Evolutionary conservation across 768 basidiomycete genomes (phyloP).

Genomic region (Pulveroboletus sp.): DNA sequence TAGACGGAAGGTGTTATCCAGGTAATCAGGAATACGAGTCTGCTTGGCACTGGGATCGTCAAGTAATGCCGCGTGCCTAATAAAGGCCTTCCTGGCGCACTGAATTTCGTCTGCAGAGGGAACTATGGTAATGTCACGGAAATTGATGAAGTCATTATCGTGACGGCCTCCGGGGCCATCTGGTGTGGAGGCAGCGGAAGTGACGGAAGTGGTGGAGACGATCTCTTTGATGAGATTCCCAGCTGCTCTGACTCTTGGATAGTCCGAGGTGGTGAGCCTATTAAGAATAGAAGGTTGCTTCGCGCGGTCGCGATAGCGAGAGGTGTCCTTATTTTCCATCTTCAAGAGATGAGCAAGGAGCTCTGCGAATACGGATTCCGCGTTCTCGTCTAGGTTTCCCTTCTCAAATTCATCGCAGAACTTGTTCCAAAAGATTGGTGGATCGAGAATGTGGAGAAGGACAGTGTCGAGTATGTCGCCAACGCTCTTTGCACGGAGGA

Average conservation of each 20-base stretch:
- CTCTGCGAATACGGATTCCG: constrained; percentile 42
- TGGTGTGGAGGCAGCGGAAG: constrained; percentile 14
- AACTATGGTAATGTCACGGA: constrained; percentile 58
- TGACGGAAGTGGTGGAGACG: constrained; percentile 25
- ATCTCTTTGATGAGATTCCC: constrained; percentile 42
- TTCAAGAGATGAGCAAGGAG: constrained; percentile 49
- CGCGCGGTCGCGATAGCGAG: constrained; percentile 39
- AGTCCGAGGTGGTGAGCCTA: constrained; percentile 22
- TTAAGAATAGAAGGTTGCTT: constrained; percentile 30
- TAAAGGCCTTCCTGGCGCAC: constrained; percentile 44
- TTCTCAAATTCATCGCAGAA: constrained; percentile 36
- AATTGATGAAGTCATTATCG: constrained; percentile 65
- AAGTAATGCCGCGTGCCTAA: constrained; percentile 43
- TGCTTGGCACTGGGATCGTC: constrained; percentile 41
- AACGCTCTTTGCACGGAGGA: constrained; percentile 38
- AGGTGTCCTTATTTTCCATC: constrained; percentile 34
- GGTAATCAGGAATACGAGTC: constrained; percentile 43
- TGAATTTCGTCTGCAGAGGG: constrained; percentile 60
- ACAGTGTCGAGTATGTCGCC: constrained; percentile 38
- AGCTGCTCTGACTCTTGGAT: constrained; percentile 24
- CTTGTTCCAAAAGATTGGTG: constrained; percentile 49
- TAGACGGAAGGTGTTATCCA: constrained; percentile 68
- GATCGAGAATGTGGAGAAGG: constrained; percentile 39
- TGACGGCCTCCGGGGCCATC: constrained; percentile 60
- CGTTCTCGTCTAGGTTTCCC: constrained; percentile 31